Conservation (phyloP, 352 stramenopile genomes). For the Phytopythium vexans region DNA sequence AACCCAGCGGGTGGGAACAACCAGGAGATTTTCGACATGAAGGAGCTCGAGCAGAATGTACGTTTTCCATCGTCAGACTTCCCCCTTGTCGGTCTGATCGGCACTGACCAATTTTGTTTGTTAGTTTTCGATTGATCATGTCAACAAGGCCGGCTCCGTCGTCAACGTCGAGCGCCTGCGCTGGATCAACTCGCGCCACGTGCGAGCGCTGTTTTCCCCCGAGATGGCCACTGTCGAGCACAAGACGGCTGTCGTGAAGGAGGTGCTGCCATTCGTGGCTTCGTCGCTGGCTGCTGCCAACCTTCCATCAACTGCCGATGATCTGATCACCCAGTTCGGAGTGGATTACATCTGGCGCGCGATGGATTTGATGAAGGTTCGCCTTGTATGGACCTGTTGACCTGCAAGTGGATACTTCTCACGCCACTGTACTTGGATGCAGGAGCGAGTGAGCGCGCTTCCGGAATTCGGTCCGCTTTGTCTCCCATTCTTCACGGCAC, state of each 20-base stretch:
- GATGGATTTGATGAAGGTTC: conserved; percentile 83
- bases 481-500: conserved; percentile 62
- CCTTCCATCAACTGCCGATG: conserved; percentile 17
- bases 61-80: neutral
- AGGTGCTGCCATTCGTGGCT: conserved; percentile 68
- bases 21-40: conserved; percentile 95
- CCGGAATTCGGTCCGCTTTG: conserved; percentile 80
- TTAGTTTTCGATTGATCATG: conserved; percentile 81
- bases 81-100: neutral
- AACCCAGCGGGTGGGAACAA: conserved; percentile 94
- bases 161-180: conserved; percentile 84
- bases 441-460: conserved; percentile 78
- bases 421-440: neutral
- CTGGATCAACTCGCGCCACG: conserved; percentile 89
- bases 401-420: no score
- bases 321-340: conserved; percentile 52
- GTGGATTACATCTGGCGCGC: conserved; percentile 69
- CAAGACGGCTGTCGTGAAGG: conserved; percentile 46
- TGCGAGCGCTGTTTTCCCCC: conserved; percentile 69
- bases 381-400: neutral
- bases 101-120: neutral
- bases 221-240: conserved; percentile 33
- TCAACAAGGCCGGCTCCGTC: conserved; percentile 88
- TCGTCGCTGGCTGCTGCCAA: conserved; percentile 31
- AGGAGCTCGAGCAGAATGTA: conserved; percentile 86